phyloP scores from a whole-genome alignment of 2,329 filamentous ascomycete genomes.

The Sporothrix pseudoabietina region DNA sequence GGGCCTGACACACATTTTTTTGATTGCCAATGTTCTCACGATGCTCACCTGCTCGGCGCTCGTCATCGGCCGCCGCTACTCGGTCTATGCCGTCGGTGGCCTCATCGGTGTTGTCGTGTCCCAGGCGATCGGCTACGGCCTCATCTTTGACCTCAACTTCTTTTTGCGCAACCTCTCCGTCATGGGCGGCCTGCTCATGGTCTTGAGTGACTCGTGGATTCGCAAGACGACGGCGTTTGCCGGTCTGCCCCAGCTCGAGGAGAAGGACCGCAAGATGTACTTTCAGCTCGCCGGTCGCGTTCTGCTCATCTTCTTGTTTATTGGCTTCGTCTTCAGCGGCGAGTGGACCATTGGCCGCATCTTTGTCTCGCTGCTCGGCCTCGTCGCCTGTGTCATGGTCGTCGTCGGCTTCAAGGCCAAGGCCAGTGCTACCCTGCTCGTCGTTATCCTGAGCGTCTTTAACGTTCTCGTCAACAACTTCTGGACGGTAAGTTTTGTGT shows the following conservation, averaged over 20 bases:
- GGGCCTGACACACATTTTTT: constrained; percentile 89
- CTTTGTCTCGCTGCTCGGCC: constrained; percentile 78
- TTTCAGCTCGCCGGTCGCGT: constrained; percentile 97
- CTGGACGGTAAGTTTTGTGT: constrained; percentile 78
- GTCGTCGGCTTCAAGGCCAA: constrained; percentile 99
- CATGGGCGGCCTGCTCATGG: constrained; percentile 96
- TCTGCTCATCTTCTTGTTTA: constrained; percentile 93
- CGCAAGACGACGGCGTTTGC: constrained; percentile 97
- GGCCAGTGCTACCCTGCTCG: constrained; percentile 93
- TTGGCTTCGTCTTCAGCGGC: constrained; percentile 94
- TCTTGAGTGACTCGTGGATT: constrained; percentile 96
- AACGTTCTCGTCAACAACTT: constrained; percentile 99
- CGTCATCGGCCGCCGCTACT: constrained; percentile 90
- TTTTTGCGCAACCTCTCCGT: constrained; percentile 98
- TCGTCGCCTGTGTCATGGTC: constrained; percentile 95
- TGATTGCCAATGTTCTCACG: constrained; percentile 83
- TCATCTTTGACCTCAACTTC: constrained; percentile 99
- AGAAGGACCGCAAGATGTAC: constrained; percentile 99
- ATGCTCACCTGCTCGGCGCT: constrained; percentile 82
- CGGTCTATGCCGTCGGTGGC: constrained; percentile 87
- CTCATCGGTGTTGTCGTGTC: constrained; percentile 89
- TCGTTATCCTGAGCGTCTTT: constrained; percentile 93
- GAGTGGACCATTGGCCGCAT: constrained; percentile 90
- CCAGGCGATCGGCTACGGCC: constrained; percentile 92
- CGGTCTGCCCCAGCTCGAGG: constrained; percentile 88